These are phyloP conservation scores for Canavalia ensiformis DNA, from an alignment of 306 rosid genomes.

Conservation along the genomic window DNA sequence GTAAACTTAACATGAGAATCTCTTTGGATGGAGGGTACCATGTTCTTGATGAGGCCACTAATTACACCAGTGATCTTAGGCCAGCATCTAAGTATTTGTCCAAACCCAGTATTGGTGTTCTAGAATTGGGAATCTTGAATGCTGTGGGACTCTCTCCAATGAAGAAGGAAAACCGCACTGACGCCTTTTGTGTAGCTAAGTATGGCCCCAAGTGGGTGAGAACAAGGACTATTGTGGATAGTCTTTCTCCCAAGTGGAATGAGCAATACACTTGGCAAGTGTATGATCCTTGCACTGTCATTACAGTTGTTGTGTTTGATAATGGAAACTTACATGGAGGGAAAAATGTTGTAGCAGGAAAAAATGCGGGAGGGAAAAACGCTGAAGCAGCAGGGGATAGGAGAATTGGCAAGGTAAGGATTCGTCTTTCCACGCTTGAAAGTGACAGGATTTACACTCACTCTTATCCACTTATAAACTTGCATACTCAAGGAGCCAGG, in stretches of 20 bases:
- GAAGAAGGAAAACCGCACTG: slow-evolving; percentile 58
- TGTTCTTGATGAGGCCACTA: slow-evolving; percentile 64
- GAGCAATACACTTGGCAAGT: slow-evolving; percentile 60
- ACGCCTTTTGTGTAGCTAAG: slow-evolving; percentile 64
- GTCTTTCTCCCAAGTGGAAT: slow-evolving; percentile 58
- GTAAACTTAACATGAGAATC: slow-evolving; percentile 47
- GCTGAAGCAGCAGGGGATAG: slow-evolving; percentile 33
- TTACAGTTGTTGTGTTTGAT: slow-evolving; percentile 62
- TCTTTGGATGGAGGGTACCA: slow-evolving; percentile 70
- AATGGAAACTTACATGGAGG: slow-evolving; percentile 54
- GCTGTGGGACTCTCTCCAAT: slow-evolving; percentile 55
- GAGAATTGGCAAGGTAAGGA: slow-evolving; percentile 61
- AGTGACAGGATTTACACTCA: slow-evolving; percentile 57
- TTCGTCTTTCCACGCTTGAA: slow-evolving; percentile 60
- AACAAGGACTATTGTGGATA: slow-evolving; percentile 58
- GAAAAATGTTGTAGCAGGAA: slow-evolving; percentile 10
- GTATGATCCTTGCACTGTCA: slow-evolving; percentile 63
- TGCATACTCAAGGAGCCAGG: slow-evolving; percentile 38
- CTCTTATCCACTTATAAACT: slow-evolving; percentile 53
- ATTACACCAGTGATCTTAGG: slow-evolving; percentile 61
- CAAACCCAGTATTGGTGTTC: slow-evolving; percentile 54
- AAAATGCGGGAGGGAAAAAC: slow-evolving; percentile 27
- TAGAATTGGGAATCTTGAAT: slow-evolving; percentile 61
- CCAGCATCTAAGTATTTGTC: slow-evolving; percentile 46
- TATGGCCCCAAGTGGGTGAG: slow-evolving; percentile 67